Evolutionary conservation across 2,329 filamentous ascomycete genomes (phyloP).

Genomic region (Diaporthe sp.): DNA sequence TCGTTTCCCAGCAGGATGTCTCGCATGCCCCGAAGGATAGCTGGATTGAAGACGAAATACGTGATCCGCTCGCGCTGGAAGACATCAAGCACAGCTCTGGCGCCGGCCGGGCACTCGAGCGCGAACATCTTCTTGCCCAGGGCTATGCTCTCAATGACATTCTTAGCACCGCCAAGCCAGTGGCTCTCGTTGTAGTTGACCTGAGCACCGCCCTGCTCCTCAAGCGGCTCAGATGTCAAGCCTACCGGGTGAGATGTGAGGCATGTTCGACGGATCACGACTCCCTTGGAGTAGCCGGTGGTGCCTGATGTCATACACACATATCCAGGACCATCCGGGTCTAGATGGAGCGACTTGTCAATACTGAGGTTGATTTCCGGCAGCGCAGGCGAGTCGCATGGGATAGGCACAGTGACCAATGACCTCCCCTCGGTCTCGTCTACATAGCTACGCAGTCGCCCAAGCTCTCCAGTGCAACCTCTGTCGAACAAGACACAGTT

Average conservation of each 20-base stretch:
- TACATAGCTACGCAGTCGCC: not conserved
- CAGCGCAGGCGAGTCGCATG: no score
- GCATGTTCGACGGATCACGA: not conserved
- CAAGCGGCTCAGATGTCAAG: not conserved
- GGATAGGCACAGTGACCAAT: no score
- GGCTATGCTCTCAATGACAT: not conserved
- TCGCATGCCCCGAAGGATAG: not conserved
- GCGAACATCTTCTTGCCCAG: not conserved
- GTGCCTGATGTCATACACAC: not conserved
- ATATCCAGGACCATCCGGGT: no score
- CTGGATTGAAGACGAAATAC: not conserved
- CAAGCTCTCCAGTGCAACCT: not conserved
- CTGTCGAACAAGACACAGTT: not conserved
- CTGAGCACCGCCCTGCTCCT: not conserved
- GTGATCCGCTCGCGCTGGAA: not conserved
- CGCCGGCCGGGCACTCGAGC: not conserved
- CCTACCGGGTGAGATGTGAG: not conserved
- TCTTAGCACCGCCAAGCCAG: not conserved
- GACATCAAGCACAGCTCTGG: not conserved
- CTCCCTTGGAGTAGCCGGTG: not conserved
- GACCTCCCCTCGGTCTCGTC: no score
- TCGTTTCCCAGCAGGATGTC: not conserved
- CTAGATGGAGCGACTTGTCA: no score
- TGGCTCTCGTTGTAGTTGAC: not conserved
- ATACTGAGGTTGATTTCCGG: no score